A percentile compares a stretch with the other conserved stretches of the same genome.
These are phyloP conservation scores for Leucaena leucocephala DNA, from an alignment of 306 rosid species.

Conservation along the genomic window DNA sequence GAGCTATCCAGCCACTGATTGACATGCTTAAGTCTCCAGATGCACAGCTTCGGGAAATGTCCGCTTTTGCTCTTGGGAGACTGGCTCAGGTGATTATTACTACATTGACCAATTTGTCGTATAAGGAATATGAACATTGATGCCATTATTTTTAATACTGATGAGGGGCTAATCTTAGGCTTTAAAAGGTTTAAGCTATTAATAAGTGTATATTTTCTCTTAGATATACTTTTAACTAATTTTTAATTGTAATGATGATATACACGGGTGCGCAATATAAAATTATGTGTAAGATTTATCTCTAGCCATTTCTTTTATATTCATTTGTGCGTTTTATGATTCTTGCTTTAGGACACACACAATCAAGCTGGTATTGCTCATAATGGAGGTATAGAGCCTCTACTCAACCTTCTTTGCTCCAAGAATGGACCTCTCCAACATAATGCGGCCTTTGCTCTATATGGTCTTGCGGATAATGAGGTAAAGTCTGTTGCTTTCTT, in stretches of 20 bases:
- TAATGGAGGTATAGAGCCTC: conserved; percentile 76
- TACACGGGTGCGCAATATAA: background rate
- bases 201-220: background rate
- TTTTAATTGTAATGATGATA: background rate
- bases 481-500: conserved; percentile 46
- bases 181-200: background rate
- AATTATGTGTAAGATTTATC: background rate
- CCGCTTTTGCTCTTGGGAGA: conserved; percentile 95
- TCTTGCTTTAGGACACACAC: conserved; percentile 63
- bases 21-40: conserved; percentile 86
- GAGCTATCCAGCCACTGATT: conserved; percentile 83
- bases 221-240: background rate
- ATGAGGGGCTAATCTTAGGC: conserved; percentile 14
- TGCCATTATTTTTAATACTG: conserved; percentile 6
- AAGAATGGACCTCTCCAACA: conserved; percentile 52
- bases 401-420: conserved; percentile 59
- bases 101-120: background rate
- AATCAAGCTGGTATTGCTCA: conserved; percentile 94
- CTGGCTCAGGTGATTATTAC: conserved; percentile 79
- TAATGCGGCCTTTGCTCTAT: conserved; percentile 60
- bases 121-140: conserved; percentile 17
- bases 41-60: conserved; percentile 75
- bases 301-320: background rate
- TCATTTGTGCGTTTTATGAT: background rate
- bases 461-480: conserved; percentile 90